These are phyloP conservation scores for Moesziomyces sp. DNA, from an alignment of 1,284 basidiomycete genomes.

Conservation along the genomic window DNA sequence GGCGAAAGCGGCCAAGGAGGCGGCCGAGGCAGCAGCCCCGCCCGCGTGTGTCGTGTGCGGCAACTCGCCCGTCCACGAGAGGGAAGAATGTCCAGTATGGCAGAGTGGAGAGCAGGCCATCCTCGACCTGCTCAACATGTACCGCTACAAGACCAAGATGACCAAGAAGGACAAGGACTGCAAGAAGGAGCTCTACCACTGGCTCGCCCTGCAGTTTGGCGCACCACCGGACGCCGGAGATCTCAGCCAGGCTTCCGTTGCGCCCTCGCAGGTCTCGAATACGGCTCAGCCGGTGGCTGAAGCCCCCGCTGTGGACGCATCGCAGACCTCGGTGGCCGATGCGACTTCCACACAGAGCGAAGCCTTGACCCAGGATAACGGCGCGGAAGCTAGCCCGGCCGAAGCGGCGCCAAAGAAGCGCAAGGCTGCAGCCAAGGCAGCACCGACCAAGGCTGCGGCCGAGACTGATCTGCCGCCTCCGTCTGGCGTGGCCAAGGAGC, in stretches of 20 bases:
- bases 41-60: conserved; percentile 24
- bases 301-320: too few relatives aligned
- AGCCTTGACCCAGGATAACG: too few relatives aligned
- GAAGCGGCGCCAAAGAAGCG: conserved; percentile 4
- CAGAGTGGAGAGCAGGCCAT: conserved; percentile 27
- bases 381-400: too few relatives aligned
- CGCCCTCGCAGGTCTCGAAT: conserved; percentile 6
- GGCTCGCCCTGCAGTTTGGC: conserved; percentile 22
- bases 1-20: not conserved
- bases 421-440: conserved; percentile 7
- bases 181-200: conserved; percentile 3
- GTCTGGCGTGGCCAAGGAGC: conserved; percentile 24
- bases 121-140: conserved; percentile 22
- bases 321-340: too few relatives aligned
- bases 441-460: conserved; percentile 1
- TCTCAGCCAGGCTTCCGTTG: conserved; percentile 7
- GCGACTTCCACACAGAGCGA: too few relatives aligned
- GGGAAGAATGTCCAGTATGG: conserved; percentile 22
- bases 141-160: conserved; percentile 21
- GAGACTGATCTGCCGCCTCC: conserved; percentile 27
- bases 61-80: conserved; percentile 12
- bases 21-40: not conserved
- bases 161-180: conserved; percentile 28
- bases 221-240: conserved; percentile 2
- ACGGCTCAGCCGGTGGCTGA: not conserved